phyloP scores from a whole-genome alignment of 257 asterid genomes.

The Solanum raphanifolium region DNA sequence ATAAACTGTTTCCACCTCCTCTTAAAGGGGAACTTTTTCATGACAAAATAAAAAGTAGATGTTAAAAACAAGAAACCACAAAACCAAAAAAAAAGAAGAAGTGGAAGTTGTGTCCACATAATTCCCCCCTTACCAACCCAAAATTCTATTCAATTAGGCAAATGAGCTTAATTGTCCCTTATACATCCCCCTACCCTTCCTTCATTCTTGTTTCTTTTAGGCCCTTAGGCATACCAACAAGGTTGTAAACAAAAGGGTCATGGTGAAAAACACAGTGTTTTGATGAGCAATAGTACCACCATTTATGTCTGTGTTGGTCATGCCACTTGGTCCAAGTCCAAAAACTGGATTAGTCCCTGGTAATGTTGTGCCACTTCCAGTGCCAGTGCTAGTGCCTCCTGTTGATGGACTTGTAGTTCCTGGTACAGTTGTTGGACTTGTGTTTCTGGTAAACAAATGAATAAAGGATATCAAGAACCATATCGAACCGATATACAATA shows the following conservation, averaged over 20 bases:
- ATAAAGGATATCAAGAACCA: not conserved
- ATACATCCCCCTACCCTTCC: no score
- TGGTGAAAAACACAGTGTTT: not conserved
- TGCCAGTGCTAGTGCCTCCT: not conserved
- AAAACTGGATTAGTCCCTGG: not conserved
- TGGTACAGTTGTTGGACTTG: not conserved
- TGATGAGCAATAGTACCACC: not conserved
- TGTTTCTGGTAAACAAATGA: not conserved
- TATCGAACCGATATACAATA: not conserved
- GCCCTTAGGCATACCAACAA: not conserved
- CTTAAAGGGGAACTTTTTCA: not conserved
- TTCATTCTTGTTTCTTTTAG: not conserved
- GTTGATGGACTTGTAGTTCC: not conserved
- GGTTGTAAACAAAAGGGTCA: not conserved
- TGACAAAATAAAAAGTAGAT: not conserved
- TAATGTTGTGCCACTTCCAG: not conserved
- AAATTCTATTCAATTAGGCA: not conserved
- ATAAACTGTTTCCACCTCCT: not conserved
- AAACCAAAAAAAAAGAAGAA: not conserved
- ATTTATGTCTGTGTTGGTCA: not conserved
- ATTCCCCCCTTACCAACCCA: not conserved
- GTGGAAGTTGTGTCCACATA: not conserved
- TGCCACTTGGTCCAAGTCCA: slow-evolving; percentile 10
- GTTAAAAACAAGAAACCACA: not conserved
- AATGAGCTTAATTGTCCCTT: not conserved